phyloP scores from a whole-genome alignment of 2,329 filamentous ascomycete species.

The Pseudocercospora macadamiae region DNA sequence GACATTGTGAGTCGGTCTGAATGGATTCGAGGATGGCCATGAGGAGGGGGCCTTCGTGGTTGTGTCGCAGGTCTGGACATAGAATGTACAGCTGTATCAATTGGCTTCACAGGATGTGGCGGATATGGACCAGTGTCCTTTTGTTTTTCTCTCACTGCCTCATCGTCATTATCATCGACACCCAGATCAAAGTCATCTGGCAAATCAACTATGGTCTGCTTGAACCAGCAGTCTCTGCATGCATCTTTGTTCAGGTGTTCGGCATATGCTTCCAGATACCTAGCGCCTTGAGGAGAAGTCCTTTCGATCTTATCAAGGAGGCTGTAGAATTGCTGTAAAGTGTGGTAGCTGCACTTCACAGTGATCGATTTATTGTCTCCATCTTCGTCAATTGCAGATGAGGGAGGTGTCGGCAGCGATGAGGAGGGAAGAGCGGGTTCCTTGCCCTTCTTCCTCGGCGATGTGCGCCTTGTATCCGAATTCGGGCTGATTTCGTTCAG shows the following conservation, averaged over 20 bases:
- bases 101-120: background rate
- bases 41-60: no score
- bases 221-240: slow-evolving; percentile 28
- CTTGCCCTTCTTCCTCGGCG: slow-evolving; percentile 14
- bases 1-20: background rate
- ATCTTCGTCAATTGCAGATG: background rate
- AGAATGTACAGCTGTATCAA: background rate
- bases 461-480: slow-evolving; percentile 10
- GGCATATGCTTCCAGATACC: slow-evolving; percentile 28
- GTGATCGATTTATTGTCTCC: background rate
- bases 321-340: slow-evolving; percentile 25
- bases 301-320: slow-evolving; percentile 29
- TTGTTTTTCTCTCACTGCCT: background rate
- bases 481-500: slow-evolving; percentile 14
- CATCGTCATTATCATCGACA: background rate
- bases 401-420: slow-evolving; percentile 9
- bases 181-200: background rate
- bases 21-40: background rate
- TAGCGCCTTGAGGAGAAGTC: slow-evolving; percentile 23
- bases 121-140: background rate
- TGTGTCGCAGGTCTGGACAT: no score
- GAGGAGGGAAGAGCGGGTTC: background rate
- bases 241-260: slow-evolving; percentile 21
- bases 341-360: slow-evolving; percentile 14
- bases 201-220: slow-evolving; percentile 11